Evolutionary conservation across 2,329 filamentous ascomycete genomes (phyloP).

Genomic region (Phaeosphaeriaceae sp.): DNA sequence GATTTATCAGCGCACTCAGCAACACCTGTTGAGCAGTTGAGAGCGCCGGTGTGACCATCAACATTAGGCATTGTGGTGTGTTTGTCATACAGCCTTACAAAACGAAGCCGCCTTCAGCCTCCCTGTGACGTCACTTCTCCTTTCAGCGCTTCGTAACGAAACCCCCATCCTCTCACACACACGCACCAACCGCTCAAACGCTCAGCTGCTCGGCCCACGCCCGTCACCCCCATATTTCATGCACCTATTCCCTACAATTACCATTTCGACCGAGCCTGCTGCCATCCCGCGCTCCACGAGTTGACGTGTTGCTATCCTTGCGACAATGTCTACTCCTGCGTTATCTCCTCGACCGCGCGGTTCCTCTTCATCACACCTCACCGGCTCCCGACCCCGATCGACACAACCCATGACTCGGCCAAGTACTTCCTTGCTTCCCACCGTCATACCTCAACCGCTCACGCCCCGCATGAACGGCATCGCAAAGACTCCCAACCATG

Average conservation of each 20-base stretch:
- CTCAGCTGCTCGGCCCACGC: constrained; percentile 12
- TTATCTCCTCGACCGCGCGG: constrained; percentile 42
- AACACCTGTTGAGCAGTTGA: neutral
- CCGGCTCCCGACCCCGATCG: constrained; percentile 34
- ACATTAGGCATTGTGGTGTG: neutral
- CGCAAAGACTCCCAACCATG: constrained; percentile 40
- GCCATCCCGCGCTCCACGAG: constrained; percentile 20
- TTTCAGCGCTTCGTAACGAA: neutral
- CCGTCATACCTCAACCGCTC: constrained; percentile 31
- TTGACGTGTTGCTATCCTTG: constrained; percentile 11
- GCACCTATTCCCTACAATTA: constrained; percentile 22
- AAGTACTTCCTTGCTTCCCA: constrained; percentile 34
- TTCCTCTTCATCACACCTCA: constrained; percentile 29
- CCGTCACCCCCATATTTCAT: constrained; percentile 29
- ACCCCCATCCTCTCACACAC: constrained; percentile 3
- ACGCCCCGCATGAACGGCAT: constrained; percentile 42
- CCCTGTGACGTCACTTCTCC: constrained; percentile 2
- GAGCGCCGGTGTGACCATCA: neutral
- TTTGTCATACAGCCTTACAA: constrained; percentile 4
- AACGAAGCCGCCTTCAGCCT: neutral
- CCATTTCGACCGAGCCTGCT: constrained; percentile 9
- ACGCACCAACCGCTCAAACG: constrained; percentile 6
- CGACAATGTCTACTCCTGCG: constrained; percentile 45
- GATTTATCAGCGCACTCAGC: neutral
- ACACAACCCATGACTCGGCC: constrained; percentile 38